Evolutionary conservation across 1,139 yeast genomes (phyloP), one percentile per base, ranked within the genome.

Genomic region (Suhomyces coccinellae): DNA sequence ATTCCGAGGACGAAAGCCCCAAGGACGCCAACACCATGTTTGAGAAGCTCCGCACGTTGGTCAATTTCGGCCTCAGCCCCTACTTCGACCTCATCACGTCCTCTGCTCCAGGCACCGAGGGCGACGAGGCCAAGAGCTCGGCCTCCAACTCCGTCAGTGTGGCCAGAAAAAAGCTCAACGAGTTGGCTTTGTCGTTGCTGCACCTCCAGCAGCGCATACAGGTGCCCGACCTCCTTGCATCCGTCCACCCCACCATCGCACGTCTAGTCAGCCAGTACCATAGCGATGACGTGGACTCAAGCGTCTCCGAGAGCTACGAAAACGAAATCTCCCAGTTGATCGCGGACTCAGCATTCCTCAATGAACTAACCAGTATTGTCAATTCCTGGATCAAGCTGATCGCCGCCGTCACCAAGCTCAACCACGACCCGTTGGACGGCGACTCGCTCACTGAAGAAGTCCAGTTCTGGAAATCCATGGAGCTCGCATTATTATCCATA

Each of bases 391-490:
- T 84, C 20, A 77, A 73, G 49, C 78, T 80, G 36, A 79, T 84
- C 11, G 87, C 83, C 52, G 64, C 73, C 1, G 67, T 88, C 8
- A 79, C 91, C 0, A 67, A 69, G 29, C 61, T 84, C 36, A 62
- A 73, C 24, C 77, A 77, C 44, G 76, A 76, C 29, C 81, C 87
- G 0, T 52, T 65, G 1, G 82, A 78, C 37, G 90, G 88, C 0
- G 69, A 79, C 0, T 80, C 90, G 0, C 55, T 74, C 6, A 55
- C 69, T 1, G 93, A 87, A 44, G 97, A 91, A 57, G 74, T 86
- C 11, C 80, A 76, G 43, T 91, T 87, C 56, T 91, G 98, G 97
- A 69, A 72, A 17, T 79, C 89, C 0, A 73, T 87, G 72, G 95
- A 87, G 55, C 61, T 67, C 1, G 84, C 90, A 0, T 66, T 91